Evolutionary conservation across 2,329 filamentous ascomycete species (phyloP).

Genomic region (Diplodia corticola): DNA sequence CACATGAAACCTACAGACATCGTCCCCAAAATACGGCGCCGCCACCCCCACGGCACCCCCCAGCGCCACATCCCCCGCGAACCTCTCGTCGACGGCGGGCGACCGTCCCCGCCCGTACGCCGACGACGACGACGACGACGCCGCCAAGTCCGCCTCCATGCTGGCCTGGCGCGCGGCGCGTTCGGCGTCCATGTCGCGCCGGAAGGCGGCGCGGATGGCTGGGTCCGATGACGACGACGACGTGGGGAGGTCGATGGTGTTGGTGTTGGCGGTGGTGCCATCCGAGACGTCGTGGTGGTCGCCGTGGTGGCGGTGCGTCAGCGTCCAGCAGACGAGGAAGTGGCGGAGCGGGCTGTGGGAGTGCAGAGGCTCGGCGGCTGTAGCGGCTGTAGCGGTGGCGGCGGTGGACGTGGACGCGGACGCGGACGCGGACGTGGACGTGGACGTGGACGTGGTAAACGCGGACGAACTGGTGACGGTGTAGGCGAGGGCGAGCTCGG

Average conservation of each 20-base stretch:
- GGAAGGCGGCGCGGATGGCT: neutral
- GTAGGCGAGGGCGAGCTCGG: constrained; percentile 2
- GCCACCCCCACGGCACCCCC: neutral
- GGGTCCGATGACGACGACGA: too few species aligned
- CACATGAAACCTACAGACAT: neutral
- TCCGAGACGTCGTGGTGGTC: too few species aligned
- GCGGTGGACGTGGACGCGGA: too few species aligned
- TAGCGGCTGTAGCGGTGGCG: too few species aligned
- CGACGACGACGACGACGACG: too few species aligned
- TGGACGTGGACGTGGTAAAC: too few species aligned
- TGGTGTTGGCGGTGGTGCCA: too few species aligned
- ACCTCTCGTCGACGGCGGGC: neutral
- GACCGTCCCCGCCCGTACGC: too few species aligned
- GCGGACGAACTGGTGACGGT: neutral
- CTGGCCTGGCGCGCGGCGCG: neutral
- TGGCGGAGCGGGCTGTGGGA: neutral
- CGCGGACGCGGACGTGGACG: too few species aligned
- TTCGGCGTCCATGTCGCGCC: neutral
- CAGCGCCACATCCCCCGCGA: neutral
- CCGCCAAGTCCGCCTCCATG: neutral
- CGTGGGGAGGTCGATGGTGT: too few species aligned
- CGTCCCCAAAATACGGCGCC: neutral
- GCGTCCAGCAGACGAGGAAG: neutral
- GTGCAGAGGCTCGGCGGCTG: too few species aligned
- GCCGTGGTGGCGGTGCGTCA: constrained; percentile 5